Evolutionary conservation across 1,139 yeast species (phyloP).

Genomic region (Geotrichum reessii): DNA sequence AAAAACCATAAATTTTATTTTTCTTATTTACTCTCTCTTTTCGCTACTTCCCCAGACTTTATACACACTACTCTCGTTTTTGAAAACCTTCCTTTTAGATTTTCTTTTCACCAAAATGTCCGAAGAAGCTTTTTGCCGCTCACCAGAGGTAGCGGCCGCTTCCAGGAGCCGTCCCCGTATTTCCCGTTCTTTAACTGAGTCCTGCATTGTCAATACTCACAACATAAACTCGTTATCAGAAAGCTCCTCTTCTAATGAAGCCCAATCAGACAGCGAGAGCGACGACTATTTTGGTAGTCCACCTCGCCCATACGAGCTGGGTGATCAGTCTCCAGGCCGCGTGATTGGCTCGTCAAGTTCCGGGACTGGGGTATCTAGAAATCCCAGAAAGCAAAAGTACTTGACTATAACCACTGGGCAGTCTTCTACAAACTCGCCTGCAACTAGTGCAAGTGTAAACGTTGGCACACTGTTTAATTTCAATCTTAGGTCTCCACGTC

Average conservation of each 20-base stretch:
- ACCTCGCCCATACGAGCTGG: background rate
- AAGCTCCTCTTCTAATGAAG: background rate
- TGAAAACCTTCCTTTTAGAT: background rate
- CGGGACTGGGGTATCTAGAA: too few species aligned
- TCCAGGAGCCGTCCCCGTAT: background rate
- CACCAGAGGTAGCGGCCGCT: background rate
- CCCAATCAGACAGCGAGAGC: background rate
- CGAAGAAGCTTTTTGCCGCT: background rate
- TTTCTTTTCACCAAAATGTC: background rate
- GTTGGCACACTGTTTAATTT: background rate
- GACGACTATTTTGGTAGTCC: background rate
- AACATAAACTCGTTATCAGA: background rate
- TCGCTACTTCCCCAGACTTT: background rate
- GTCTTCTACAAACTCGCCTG: background rate
- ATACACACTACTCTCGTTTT: background rate
- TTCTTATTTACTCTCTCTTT: background rate
- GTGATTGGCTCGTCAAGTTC: too few species aligned
- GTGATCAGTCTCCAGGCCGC: background rate
- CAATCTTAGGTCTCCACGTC: constrained; percentile 4
- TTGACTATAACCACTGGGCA: background rate
- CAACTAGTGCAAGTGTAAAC: background rate
- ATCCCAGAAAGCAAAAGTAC: background rate
- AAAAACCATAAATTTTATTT: too few species aligned
- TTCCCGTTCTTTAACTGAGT: constrained; percentile 1
- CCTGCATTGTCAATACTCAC: background rate